Base-by-base conservation (phyloP, 1,284 basidiomycete species). In the Phylloboletellus chloephorus region DNA sequence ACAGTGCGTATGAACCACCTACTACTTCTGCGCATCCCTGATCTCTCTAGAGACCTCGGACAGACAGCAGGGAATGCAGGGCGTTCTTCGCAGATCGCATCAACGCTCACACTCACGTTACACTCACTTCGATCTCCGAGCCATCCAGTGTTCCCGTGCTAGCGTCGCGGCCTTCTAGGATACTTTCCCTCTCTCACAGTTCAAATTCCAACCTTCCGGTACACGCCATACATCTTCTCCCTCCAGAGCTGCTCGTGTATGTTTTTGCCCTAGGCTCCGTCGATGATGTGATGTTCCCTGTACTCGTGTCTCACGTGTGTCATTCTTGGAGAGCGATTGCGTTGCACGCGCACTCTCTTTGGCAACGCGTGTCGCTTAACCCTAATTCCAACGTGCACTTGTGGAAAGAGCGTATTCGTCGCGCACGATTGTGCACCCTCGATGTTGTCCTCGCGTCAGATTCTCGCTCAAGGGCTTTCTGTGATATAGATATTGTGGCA, bases 241-340 rank as follows among this genome's bases (percentile, higher is more conserved):
- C 82, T 6, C 63, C 67, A 23, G 82, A 85, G 56, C 58, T 85
- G 20, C 67, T 85, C 28, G 67, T 74, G 26, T 69, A 73, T 47
- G 71, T 83, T 35, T 82, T 85, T 52, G 54, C 72, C 22, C 61
- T 79, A 12, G 82, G 75, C n/a, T 66, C 76, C 12, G 61, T 75
- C 44, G 67, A 72, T 37, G 73, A 79, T 52, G 52, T 58, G 41
- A 71, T 73, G 66, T 67, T 82, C 31, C 75, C 80, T 15, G 48
- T 83, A 44, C 61, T 63, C 31, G 65, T 80, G 36, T 82, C 81
- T 11, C 81, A 82, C 50, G 77, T 82, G 45, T 84, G 80, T 56
- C 64, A 68, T 36, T 58, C 64, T 30, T 85, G 81, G 81, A 67
- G 82, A 35, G 57, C 67, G 26, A 65, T 79, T 20, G 70, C 74